Evolutionary conservation across 2,329 filamentous ascomycete genomes (phyloP), one percentile per base, ranked within the genome.

Genomic region (Daldinia sp.): DNA sequence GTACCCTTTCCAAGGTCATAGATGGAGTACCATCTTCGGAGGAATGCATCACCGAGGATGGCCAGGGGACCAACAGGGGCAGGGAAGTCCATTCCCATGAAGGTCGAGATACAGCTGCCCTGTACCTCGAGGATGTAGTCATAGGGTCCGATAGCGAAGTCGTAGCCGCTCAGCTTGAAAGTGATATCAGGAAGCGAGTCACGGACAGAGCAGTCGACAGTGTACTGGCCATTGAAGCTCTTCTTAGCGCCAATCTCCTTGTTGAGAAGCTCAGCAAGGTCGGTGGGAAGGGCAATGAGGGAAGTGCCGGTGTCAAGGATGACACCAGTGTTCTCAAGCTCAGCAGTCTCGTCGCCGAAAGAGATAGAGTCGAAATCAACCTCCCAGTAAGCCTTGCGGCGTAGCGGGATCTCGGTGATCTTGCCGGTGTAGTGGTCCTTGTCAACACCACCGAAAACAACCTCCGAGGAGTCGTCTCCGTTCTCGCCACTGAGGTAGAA

Each of bases 331-430:
- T 93, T 89, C 73, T 98, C 95, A 72, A 98, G 90, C 81, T 97
- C 92, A 69, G 94, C 94, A 73, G 89, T 90, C 78, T 92, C 89
- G 60, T 94, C 88, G 76, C 96, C 97, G 72, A 98, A 93, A 63
- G 92, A 90, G 83, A 99, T 96, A 72, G 93, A 87, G 78, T 98
- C 91, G 69, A 99, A 90, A 78, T 98, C 94, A 63, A 99, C 95
- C 88, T 99, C 96, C 96, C 96, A 99, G 89, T 99, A 99, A 56
- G 96, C 96, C 91, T 98, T 98, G 81, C 96, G 93, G 82, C 96
- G 93, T 75, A 99, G 89, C 62, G 96, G 96, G 74, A 99, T 93
- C 82, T 94, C 97, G 80, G 90, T 93, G 77, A 99, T 88, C 82
- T 98, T 91, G 78, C 96, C 96, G 42, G 87, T 90, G 81, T 87